Evolutionary conservation across 306 rosid species (phyloP).

Genomic region (Cicer yamashitae): DNA sequence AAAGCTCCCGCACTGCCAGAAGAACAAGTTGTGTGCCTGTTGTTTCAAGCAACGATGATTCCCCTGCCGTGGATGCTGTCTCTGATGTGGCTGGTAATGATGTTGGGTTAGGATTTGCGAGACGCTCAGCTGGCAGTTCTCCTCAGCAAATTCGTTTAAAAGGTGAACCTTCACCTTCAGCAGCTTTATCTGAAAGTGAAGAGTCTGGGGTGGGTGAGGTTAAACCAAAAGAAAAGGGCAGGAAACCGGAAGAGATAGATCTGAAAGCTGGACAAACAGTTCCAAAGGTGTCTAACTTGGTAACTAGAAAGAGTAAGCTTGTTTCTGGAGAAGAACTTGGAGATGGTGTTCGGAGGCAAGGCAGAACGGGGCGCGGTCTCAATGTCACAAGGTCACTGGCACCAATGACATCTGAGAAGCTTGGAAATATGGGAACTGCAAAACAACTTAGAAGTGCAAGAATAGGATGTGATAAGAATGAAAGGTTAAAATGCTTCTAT

Average conservation of each 20-base stretch:
- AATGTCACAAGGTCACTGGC: constrained; percentile 66
- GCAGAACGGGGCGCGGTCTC: constrained; percentile 87
- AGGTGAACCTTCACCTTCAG: constrained; percentile 78
- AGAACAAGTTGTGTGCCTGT: constrained; percentile 79
- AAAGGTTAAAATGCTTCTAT: constrained; percentile 62
- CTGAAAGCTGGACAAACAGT: constrained; percentile 74
- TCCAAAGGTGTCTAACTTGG: constrained; percentile 70
- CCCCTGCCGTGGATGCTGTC: constrained; percentile 67
- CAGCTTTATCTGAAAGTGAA: constrained; percentile 91
- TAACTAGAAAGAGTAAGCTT: constrained; percentile 78
- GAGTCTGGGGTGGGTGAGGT: constrained; percentile 87
- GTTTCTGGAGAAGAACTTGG: constrained; percentile 87
- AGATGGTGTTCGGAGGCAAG: constrained; percentile 97
- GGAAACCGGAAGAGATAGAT: constrained; percentile 75
- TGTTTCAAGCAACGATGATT: constrained; percentile 78
- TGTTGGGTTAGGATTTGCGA: constrained; percentile 67
- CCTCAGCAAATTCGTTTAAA: constrained; percentile 87
- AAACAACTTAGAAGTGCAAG: constrained; percentile 93
- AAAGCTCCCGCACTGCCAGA: constrained; percentile 95
- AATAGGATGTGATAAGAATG: constrained; percentile 82
- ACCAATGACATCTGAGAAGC: constrained; percentile 80
- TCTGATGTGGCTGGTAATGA: constrained; percentile 82
- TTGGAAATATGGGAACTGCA: constrained; percentile 82
- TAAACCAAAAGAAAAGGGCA: constrained; percentile 77
- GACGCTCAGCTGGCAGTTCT: constrained; percentile 76